A percentile compares a stretch with the other conserved stretches of the same genome.
Conservation (phyloP, 768 basidiomycete species). For the Suillus bovinus region DNA sequence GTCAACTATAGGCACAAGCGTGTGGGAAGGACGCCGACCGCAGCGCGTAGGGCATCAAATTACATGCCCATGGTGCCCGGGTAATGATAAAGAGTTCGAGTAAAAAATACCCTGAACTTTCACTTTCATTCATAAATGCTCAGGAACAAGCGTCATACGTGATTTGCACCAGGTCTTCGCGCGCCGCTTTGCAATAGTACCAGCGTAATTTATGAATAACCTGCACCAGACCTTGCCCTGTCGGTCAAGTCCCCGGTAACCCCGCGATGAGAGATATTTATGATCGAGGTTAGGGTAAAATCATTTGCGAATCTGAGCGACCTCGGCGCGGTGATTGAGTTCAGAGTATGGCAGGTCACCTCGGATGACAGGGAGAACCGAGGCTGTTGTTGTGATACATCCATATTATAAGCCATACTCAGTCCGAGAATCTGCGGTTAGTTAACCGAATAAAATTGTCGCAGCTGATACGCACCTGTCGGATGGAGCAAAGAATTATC, state of each 20-base stretch:
- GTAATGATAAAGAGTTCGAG: slow-evolving; percentile 89
- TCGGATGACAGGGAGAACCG: slow-evolving; percentile 90
- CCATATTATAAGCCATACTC: slow-evolving; percentile 84
- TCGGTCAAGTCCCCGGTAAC: slow-evolving; percentile 68
- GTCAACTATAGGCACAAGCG: slow-evolving; percentile 66
- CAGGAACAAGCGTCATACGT: slow-evolving; percentile 86
- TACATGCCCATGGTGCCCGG: slow-evolving; percentile 86
- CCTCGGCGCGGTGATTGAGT: slow-evolving; percentile 44
- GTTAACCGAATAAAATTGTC: slow-evolving; percentile 2
- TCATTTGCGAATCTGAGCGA: slow-evolving; percentile 68
- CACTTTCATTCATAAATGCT: slow-evolving; percentile 51
- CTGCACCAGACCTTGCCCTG: slow-evolving; percentile 63
- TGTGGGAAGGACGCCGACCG: slow-evolving; percentile 63
- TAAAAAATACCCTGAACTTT: slow-evolving; percentile 63
- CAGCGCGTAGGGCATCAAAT: slow-evolving; percentile 41
- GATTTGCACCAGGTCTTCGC: slow-evolving; percentile 96
- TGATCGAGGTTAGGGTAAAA: slow-evolving; percentile 68
- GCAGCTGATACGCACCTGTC: slow-evolving; percentile 56
- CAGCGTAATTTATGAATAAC: slow-evolving; percentile 68
- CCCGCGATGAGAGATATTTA: slow-evolving; percentile 93
- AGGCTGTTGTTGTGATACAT: slow-evolving; percentile 79
- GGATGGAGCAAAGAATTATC: slow-evolving; percentile 80
- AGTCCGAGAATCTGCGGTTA: slow-evolving; percentile 76
- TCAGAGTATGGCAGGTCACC: slow-evolving; percentile 38
- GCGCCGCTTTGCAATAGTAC: slow-evolving; percentile 66